Evolutionary conservation across 345 rosid genomes (phyloP).

Genomic region (Nasturtium officinale): DNA sequence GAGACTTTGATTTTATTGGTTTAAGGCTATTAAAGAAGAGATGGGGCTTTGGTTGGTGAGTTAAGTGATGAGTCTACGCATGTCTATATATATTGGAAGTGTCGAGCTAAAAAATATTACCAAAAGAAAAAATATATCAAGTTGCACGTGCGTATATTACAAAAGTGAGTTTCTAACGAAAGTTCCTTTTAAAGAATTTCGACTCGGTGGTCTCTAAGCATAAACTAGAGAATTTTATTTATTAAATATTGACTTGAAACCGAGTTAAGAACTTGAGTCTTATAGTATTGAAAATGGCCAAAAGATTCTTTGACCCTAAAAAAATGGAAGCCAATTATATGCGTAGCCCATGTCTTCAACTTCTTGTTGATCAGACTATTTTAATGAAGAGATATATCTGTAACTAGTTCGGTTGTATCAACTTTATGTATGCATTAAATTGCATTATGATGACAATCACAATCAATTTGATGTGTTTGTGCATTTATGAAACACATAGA

Average conservation of each 20-base stretch:
- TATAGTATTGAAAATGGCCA: not conserved
- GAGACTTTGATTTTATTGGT: not conserved
- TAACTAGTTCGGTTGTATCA: not conserved
- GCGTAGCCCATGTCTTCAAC: too few species aligned
- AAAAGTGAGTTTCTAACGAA: not conserved
- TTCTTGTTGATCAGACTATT: not conserved
- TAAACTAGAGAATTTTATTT: not conserved
- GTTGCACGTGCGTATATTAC: slow-evolving; percentile 27
- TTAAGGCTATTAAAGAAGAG: not conserved
- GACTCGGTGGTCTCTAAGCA: slow-evolving; percentile 16
- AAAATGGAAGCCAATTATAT: not conserved
- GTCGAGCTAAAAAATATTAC: too few species aligned
- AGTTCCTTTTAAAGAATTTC: slow-evolving; percentile 2
- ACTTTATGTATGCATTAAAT: not conserved
- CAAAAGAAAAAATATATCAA: too few species aligned
- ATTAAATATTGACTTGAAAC: not conserved
- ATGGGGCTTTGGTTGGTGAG: not conserved
- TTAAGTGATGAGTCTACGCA: not conserved
- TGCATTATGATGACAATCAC: not conserved
- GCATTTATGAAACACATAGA: not conserved
- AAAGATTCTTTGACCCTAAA: not conserved
- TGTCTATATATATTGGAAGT: not conserved
- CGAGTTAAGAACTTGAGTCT: not conserved
- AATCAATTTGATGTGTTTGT: not conserved
- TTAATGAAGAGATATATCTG: not conserved